phyloP scores from a whole-genome alignment of 257 asterid genomes.

The Asclepias syriaca region DNA sequence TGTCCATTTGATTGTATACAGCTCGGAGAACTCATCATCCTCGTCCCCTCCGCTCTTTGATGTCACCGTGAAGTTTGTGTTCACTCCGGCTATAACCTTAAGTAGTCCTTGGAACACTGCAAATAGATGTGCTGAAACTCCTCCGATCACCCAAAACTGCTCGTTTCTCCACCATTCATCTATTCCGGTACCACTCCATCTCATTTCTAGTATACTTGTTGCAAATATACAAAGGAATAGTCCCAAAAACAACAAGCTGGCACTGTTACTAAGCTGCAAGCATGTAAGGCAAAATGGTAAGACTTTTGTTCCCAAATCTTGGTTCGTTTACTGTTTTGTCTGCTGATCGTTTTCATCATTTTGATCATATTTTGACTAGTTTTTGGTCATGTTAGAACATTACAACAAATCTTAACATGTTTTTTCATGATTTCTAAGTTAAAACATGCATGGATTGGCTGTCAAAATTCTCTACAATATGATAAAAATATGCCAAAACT shows the following conservation, averaged over 20 bases:
- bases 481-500: no score
- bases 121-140: constrained; percentile 34
- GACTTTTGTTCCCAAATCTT: no score
- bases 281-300: background rate
- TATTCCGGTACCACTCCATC: constrained; percentile 34
- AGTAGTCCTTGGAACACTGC: constrained; percentile 31
- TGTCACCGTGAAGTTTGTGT: constrained; percentile 31
- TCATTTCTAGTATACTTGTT: constrained; percentile 31
- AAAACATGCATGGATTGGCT: no score
- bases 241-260: constrained; percentile 27
- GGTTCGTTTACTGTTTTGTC: no score
- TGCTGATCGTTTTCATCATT: no score
- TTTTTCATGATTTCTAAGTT: no score
- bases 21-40: constrained; percentile 20
- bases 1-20: constrained; percentile 29
- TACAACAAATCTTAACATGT: no score
- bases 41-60: constrained; percentile 27
- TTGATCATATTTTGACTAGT: no score
- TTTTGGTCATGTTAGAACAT: no score
- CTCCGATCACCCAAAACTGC: constrained; percentile 42
- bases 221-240: constrained; percentile 32
- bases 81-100: constrained; percentile 28
- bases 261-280: constrained; percentile 23
- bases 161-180: constrained; percentile 43
- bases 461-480: no score